Evolutionary conservation across 1,284 basidiomycete species (phyloP).

Genomic region (Cutaneotrichosporon mucoides): DNA sequence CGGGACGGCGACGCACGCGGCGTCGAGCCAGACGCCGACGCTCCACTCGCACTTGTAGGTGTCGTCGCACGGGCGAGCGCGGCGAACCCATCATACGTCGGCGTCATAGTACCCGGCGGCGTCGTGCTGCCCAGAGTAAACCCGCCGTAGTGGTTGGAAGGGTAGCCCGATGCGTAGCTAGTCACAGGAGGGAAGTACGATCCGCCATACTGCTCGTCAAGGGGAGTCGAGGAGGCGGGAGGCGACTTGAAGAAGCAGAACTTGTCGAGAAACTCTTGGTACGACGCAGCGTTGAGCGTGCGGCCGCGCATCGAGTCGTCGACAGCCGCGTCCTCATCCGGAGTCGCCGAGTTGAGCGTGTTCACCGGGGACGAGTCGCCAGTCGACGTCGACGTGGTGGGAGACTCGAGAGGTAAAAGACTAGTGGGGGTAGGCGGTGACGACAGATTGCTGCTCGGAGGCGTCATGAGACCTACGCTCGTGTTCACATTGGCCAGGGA

Average conservation of each 20-base stretch:
- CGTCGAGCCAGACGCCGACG: constrained; percentile 2
- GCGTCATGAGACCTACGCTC: constrained; percentile 30
- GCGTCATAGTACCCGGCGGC: not conserved
- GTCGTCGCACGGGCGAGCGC: not conserved
- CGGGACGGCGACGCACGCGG: constrained; percentile 6
- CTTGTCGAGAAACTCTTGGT: constrained; percentile 47
- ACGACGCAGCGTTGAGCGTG: constrained; percentile 21
- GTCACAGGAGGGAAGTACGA: constrained; percentile 17
- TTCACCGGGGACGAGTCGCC: constrained; percentile 41
- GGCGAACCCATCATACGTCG: not conserved
- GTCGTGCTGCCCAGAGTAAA: not conserved
- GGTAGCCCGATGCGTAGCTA: not conserved
- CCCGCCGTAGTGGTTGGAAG: constrained; percentile 17
- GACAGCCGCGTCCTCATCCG: constrained; percentile 17
- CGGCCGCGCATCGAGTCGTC: constrained; percentile 15
- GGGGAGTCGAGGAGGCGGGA: constrained; percentile 6
- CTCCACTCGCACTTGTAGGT: not conserved
- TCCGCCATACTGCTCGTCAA: constrained; percentile 6
- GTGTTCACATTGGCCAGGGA: constrained; percentile 1
- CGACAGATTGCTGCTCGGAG: constrained; percentile 43
- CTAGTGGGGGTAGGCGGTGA: constrained; percentile 40
- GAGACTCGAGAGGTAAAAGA: constrained; percentile 19
- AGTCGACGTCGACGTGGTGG: constrained; percentile 34
- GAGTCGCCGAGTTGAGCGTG: constrained; percentile 28
- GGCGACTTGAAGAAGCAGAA: constrained; percentile 51